Conservation (phyloP, 371 early-diverging fungal species). For the Choanephora cucurbitarum region DNA sequence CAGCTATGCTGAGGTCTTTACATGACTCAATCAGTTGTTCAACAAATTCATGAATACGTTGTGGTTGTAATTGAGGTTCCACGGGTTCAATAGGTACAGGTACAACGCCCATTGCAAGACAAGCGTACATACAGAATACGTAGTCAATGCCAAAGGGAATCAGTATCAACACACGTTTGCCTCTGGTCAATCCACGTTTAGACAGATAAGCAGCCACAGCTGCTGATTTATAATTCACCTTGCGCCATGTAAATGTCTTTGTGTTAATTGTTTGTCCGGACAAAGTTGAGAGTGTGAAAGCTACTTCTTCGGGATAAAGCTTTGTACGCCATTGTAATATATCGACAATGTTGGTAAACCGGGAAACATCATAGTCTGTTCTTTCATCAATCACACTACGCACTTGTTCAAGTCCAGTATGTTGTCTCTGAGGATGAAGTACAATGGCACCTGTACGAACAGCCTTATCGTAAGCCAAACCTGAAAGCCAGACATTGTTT, state of each 20-base stretch:
- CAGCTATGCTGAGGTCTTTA: conserved; percentile 57
- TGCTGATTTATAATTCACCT: conserved; percentile 70
- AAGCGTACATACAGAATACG: conserved; percentile 76
- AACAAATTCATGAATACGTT: conserved; percentile 71
- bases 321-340: conserved; percentile 65
- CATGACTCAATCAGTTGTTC: conserved; percentile 60
- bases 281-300: conserved; percentile 38
- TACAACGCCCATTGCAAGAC: conserved; percentile 74
- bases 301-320: conserved; percentile 60
- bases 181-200: conserved; percentile 57
- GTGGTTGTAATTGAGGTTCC: conserved; percentile 49
- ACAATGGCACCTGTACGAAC: conserved; percentile 23
- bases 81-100: conserved; percentile 74
- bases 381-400: conserved; percentile 61
- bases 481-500: conserved; percentile 31
- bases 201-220: conserved; percentile 64
- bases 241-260: conserved; percentile 69
- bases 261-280: conserved; percentile 42
- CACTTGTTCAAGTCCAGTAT: conserved; percentile 66
- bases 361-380: conserved; percentile 58
- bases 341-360: conserved; percentile 62
- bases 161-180: conserved; percentile 67
- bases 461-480: conserved; percentile 23
- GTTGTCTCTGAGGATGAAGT: conserved; percentile 59
- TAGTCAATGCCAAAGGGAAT: conserved; percentile 76